phyloP scores from a whole-genome alignment of 2,329 filamentous ascomycete species.

The Pseudomassariella vexata region DNA sequence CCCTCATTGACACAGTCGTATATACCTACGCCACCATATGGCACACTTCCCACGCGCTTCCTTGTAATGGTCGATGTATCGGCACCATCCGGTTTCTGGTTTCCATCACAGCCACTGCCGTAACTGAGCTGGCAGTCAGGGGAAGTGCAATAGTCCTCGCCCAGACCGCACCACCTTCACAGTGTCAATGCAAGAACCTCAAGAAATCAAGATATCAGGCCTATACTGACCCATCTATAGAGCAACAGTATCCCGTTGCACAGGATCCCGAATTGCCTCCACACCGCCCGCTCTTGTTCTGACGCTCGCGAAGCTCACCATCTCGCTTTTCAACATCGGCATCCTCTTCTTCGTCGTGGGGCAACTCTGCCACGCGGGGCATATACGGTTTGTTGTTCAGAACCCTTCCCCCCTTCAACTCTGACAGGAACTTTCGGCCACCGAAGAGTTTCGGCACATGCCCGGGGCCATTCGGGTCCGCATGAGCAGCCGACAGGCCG shows the following conservation, averaged over 20 bases:
- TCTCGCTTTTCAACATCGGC: conserved; percentile 13
- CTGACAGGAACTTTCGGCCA: conserved; percentile 19
- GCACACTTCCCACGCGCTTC: conserved; percentile 38
- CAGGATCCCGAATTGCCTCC: conserved; percentile 18
- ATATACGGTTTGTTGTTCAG: conserved; percentile 11
- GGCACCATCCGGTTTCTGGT: conserved; percentile 34
- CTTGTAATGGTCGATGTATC: conserved; percentile 39
- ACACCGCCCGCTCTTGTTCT: conserved; percentile 18
- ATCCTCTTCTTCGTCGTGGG: conserved; percentile 8
- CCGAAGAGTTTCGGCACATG: conserved; percentile 19
- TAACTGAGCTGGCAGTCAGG: conserved; percentile 32
- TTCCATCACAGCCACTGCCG: conserved; percentile 41
- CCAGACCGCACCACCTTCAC: conserved; percentile 21
- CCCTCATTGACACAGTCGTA: conserved; percentile 44
- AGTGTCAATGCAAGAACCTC: too few relatives aligned
- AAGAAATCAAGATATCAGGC: background rate
- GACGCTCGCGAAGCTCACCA: background rate
- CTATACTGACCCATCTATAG: conserved; percentile 23
- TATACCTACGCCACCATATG: conserved; percentile 40
- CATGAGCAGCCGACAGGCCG: conserved; percentile 20
- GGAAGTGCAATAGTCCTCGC: conserved; percentile 19
- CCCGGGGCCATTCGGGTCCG: conserved; percentile 10
- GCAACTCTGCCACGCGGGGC: conserved; percentile 1
- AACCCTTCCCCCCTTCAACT: conserved; percentile 15
- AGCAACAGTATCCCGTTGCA: conserved; percentile 23